phyloP scores from a whole-genome alignment of 2,329 filamentous ascomycete genomes.

The Aspergillus viridinutans region DNA sequence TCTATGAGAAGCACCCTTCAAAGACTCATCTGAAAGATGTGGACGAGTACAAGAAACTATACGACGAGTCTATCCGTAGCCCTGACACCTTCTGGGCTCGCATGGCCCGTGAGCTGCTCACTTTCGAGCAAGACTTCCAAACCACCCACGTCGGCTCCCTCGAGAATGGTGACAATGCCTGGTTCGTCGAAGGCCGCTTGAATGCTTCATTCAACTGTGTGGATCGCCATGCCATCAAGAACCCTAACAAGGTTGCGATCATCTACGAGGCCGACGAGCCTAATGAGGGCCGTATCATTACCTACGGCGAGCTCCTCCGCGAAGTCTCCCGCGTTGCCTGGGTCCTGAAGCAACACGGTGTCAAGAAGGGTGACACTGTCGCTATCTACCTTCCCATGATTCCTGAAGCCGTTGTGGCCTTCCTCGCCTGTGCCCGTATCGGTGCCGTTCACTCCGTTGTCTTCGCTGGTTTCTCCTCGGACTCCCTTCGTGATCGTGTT shows the following conservation, averaged over 20 bases:
- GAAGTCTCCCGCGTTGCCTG: conserved; percentile 85
- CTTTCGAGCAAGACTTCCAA: conserved; percentile 87
- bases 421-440: conserved; percentile 87
- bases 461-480: conserved; percentile 95
- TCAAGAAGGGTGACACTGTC: conserved; percentile 94
- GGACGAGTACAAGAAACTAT: conserved; percentile 61
- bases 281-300: conserved; percentile 79
- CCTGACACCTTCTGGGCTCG: conserved; percentile 87
- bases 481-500: conserved; percentile 92
- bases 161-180: conserved; percentile 75
- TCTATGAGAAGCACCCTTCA: conserved; percentile 56
- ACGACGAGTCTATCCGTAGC: conserved; percentile 81
- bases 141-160: conserved; percentile 79
- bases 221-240: conserved; percentile 91
- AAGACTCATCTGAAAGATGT: conserved; percentile 57
- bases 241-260: conserved; percentile 89
- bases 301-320: conserved; percentile 86
- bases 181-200: conserved; percentile 90
- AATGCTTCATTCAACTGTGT: conserved; percentile 98
- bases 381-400: conserved; percentile 99
- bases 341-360: conserved; percentile 89
- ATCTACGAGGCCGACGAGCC: conserved; percentile 98
- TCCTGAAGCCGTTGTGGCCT: conserved; percentile 85
- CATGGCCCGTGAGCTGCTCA: conserved; percentile 80
- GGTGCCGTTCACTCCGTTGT: conserved; percentile 96